These are phyloP conservation scores for Starmera pachycereana DNA, from an alignment of 805 yeast species.

Conservation along the genomic window DNA sequence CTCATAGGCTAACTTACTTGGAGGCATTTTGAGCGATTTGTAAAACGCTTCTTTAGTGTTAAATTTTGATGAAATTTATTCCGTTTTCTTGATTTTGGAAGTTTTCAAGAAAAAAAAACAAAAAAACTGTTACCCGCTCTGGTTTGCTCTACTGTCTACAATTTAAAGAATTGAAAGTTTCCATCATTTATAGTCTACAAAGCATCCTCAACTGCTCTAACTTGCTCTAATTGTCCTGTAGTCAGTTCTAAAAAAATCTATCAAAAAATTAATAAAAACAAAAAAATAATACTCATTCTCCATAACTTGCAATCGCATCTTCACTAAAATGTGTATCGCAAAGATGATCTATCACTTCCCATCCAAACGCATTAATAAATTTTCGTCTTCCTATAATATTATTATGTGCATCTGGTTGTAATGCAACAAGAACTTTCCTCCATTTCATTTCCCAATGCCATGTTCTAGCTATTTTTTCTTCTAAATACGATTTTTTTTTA, in stretches of 20 bases:
- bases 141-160: no score
- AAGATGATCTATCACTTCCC: constrained; percentile 84
- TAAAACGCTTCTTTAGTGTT: neutral
- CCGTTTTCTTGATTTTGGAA: neutral
- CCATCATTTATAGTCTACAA: no score
- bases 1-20: constrained; percentile 6
- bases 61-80: neutral
- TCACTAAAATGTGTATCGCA: constrained; percentile 39
- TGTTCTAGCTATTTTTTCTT: constrained; percentile 74
- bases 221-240: no score
- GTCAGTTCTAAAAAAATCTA: no score
- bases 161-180: no score
- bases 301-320: constrained; percentile 9
- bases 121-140: neutral
- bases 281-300: no score
- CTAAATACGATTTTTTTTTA: constrained; percentile 14
- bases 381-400: constrained; percentile 82
- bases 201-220: no score
- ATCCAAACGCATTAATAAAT: constrained; percentile 90
- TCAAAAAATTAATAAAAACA: no score
- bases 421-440: constrained; percentile 82
- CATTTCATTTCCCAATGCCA: constrained; percentile 82
- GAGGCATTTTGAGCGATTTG: neutral
- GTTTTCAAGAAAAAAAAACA: neutral
- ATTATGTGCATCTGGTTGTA: constrained; percentile 92